Conservation (phyloP, 2,329 filamentous ascomycete genomes). For the Paraphoma sp. region DNA sequence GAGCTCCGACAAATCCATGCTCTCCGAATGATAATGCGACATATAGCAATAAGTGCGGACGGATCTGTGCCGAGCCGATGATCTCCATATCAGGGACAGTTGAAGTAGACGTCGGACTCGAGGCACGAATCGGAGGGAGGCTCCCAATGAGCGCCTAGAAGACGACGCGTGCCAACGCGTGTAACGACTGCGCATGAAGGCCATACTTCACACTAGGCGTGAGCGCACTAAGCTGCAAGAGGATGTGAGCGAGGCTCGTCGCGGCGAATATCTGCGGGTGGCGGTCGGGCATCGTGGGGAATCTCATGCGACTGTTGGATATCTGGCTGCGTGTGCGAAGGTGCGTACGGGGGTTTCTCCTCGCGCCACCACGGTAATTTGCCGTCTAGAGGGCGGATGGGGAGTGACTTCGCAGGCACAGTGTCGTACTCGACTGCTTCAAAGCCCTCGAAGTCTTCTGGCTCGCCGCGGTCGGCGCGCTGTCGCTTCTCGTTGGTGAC, state of each 20-base stretch:
- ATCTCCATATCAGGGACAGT: background rate
- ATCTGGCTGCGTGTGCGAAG: constrained; percentile 10
- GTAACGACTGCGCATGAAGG: too few species aligned
- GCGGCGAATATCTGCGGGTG: constrained; percentile 13
- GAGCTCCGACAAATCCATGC: background rate
- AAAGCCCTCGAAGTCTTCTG: constrained; percentile 36
- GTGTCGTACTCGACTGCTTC: constrained; percentile 48
- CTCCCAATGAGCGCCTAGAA: too few species aligned
- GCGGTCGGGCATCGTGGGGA: background rate
- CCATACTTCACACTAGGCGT: too few species aligned
- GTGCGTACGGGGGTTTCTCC: constrained; percentile 4
- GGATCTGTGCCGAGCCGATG: background rate
- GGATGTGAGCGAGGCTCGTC: constrained; percentile 8
- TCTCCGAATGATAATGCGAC: constrained; percentile 15
- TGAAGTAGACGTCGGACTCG: background rate
- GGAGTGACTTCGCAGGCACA: constrained; percentile 38
- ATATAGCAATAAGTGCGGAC: background rate
- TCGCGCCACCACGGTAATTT: constrained; percentile 46
- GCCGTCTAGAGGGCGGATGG: constrained; percentile 27
- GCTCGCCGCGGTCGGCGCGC: constrained; percentile 42
- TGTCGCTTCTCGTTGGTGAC: constrained; percentile 54
- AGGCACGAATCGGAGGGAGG: background rate
- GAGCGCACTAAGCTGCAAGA: constrained; percentile 8
- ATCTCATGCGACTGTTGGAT: constrained; percentile 9
- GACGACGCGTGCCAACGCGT: too few species aligned